Percentiles rank a stretch among this genome's conserved stretches.
Conservation (phyloP, 225 moss, liverwort and hornwort species). For the Pseudoscleropodium purum region DNA sequence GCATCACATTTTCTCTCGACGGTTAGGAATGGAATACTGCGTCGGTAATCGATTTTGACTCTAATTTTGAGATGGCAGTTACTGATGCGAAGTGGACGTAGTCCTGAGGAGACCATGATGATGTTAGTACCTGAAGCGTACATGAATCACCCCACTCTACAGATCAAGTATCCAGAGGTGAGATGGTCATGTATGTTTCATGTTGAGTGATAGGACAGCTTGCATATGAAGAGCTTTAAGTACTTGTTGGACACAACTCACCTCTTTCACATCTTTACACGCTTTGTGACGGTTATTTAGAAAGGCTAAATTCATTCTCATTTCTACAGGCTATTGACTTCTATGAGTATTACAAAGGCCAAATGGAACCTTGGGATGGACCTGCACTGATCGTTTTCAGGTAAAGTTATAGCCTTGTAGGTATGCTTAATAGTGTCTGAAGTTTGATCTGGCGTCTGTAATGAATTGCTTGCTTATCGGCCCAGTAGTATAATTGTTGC, state of each 20-base stretch:
- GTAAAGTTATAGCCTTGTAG: slow-evolving; percentile 7
- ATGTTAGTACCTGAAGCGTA: slow-evolving; percentile 90
- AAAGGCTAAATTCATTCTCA: background rate
- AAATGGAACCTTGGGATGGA: slow-evolving; percentile 97
- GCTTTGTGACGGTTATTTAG: background rate
- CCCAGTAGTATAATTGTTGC: background rate
- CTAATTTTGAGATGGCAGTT: slow-evolving; percentile 36
- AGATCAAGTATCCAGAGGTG: slow-evolving; percentile 80
- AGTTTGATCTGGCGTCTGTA: background rate
- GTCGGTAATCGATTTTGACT: background rate
- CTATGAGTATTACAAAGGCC: slow-evolving; percentile 90
- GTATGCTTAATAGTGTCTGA: background rate
- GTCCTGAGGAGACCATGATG: slow-evolving; percentile 87
- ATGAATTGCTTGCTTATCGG: background rate
- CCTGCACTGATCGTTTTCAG: slow-evolving; percentile 81
- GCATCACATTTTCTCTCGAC: background rate
- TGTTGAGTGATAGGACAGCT: background rate
- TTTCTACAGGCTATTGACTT: slow-evolving; percentile 47
- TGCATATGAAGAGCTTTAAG: background rate
- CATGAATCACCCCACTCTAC: slow-evolving; percentile 76
- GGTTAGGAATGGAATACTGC: background rate
- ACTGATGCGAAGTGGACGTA: slow-evolving; percentile 77
- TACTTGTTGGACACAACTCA: background rate
- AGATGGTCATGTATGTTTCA: background rate
- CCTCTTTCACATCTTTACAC: background rate